Evolutionary conservation across 306 rosid species (phyloP), one percentile per base, ranked within the genome.

Genomic region (Fagus crenata): DNA sequence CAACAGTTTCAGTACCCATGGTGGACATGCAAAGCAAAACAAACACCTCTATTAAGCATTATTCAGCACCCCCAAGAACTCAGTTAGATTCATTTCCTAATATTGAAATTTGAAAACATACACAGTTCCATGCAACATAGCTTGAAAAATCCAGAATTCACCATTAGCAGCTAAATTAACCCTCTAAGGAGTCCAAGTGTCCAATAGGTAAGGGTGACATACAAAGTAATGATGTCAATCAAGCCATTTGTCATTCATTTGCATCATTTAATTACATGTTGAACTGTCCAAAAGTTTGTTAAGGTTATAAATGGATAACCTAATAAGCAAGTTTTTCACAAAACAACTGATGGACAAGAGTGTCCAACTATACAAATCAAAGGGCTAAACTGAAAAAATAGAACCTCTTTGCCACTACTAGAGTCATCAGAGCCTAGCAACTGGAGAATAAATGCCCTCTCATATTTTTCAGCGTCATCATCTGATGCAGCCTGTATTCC

Each of bases 371-470:
- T 65, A 65, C 49, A 37, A 65, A 65, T 15, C 49, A 65, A 40
- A 72, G 58, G 78, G 72, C 41, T 77, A 28, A 75, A 82, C 77
- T 61, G 41, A 75, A 78, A 41, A 76, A 79, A 64, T 39, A 83
- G 73, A 74, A 94, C 98, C 99, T 95, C 97, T 83, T 89, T 87
- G 82, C 90, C 84, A 61, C 78, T 81, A 72, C 78, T 80, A 56
- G 89, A 81, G 69, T 77, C 83, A 77, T 91, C 93, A 81, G 87
- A 74, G n/a, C 85, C 84, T 18, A 87, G 73, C 56, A 96, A 89
- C 86, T 86, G 96, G 46, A 96, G 87, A 81, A 93, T 69, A 85
- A 96, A 93, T n/a, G 92, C 92, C 85, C 92, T 91, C 87, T 92
- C 99, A 80, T 69, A 82, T 58, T 88, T 86, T 76, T 87, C 95